phyloP scores from a whole-genome alignment of 2,329 filamentous ascomycete species.

The Cytospora chrysosperma region DNA sequence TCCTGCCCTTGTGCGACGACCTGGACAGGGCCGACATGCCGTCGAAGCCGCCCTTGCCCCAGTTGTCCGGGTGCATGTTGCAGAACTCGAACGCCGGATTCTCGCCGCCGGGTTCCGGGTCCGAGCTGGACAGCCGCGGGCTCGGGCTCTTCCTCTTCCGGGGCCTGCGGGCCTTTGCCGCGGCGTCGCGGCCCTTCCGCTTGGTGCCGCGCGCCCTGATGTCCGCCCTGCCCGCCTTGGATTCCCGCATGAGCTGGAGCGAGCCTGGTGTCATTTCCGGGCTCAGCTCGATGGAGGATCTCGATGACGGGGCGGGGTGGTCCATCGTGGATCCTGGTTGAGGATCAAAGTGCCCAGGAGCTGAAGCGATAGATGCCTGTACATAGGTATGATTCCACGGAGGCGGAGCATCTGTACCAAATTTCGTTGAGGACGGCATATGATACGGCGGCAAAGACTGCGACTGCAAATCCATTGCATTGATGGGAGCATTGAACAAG shows the following conservation, averaged over 20 bases:
- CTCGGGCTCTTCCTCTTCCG: constrained; percentile 42
- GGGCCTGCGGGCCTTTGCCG: constrained; percentile 13
- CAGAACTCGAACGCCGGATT: constrained; percentile 56
- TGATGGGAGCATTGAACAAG: constrained; percentile 1
- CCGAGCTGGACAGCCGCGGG: constrained; percentile 16
- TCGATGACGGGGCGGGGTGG: background rate
- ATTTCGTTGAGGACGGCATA: constrained; percentile 40
- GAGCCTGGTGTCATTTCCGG: constrained; percentile 29
- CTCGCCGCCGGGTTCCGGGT: constrained; percentile 31
- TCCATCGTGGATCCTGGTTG: constrained; percentile 27
- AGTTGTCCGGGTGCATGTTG: constrained; percentile 35
- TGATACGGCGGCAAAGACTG: constrained; percentile 32
- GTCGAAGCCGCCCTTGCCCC: constrained; percentile 50
- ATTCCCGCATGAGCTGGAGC: constrained; percentile 29
- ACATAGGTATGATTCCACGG: constrained; percentile 35
- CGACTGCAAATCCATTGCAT: constrained; percentile 29
- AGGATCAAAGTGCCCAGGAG: constrained; percentile 39
- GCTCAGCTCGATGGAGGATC: constrained; percentile 21
- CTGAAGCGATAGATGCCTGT: background rate
- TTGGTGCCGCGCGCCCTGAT: background rate
- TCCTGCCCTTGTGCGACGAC: constrained; percentile 54
- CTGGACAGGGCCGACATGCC: constrained; percentile 52
- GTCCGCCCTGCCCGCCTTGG: constrained; percentile 6
- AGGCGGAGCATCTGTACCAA: constrained; percentile 31
- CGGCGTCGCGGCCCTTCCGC: constrained; percentile 1